Evolutionary conservation across 352 stramenopile species (phyloP).

Genomic region (Phytophthora multivora): DNA sequence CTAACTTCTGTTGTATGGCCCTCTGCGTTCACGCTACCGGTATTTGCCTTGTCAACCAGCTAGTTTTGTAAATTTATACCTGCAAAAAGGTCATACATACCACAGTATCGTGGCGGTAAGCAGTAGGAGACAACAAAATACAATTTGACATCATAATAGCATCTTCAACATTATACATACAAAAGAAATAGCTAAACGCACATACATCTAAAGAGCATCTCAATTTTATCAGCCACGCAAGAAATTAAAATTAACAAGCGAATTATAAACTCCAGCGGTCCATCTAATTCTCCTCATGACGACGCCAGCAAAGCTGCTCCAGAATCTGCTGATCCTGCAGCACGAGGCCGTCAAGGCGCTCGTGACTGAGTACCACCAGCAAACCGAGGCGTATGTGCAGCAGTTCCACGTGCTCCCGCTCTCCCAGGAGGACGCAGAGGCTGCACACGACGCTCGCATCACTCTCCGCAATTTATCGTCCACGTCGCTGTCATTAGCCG

Average conservation of each 20-base stretch:
- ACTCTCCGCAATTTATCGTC: slow-evolving; percentile 35
- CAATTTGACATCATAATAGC: not conserved
- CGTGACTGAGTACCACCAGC: slow-evolving; percentile 63
- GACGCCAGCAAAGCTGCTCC: slow-evolving; percentile 41
- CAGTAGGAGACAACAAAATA: no score
- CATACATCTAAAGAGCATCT: not conserved
- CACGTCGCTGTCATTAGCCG: slow-evolving; percentile 23
- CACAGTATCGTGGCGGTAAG: no score
- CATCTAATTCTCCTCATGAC: no score
- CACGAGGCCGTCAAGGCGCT: slow-evolving; percentile 47
- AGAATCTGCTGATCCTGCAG: slow-evolving; percentile 69
- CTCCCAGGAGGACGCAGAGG: slow-evolving; percentile 26
- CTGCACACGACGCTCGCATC: slow-evolving; percentile 27
- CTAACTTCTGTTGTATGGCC: no score
- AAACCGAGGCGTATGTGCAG: slow-evolving; percentile 67
- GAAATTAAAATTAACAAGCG: not conserved
- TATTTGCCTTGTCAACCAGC: not conserved
- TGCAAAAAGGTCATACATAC: not conserved
- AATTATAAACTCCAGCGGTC: not conserved
- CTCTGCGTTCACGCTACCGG: no score
- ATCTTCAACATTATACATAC: not conserved
- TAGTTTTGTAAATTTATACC: not conserved
- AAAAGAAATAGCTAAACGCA: not conserved
- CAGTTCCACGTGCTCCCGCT: slow-evolving; percentile 58
- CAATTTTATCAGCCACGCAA: not conserved